These are phyloP conservation scores for Talaromyces nanjingensis DNA, from an alignment of 495 filamentous ascomycete genomes.

Conservation along the genomic window DNA sequence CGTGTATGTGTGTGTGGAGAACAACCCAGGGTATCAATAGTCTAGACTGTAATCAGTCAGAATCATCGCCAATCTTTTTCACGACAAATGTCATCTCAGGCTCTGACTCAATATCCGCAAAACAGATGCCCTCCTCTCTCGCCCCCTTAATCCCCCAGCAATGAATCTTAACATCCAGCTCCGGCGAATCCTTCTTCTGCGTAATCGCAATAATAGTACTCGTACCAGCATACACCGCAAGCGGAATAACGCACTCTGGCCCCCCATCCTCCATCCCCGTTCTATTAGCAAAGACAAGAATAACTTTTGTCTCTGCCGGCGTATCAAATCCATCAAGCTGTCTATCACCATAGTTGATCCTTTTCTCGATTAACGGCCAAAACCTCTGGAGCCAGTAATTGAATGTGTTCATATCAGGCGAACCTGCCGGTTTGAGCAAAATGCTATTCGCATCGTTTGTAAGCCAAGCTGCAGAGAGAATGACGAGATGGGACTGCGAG, in stretches of 20 bases:
- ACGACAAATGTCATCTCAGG: constrained; percentile 37
- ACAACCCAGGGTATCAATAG: not conserved
- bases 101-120: constrained; percentile 39
- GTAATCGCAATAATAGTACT: constrained; percentile 73
- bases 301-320: constrained; percentile 43
- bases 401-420: constrained; percentile 74
- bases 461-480: constrained; percentile 87
- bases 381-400: constrained; percentile 87
- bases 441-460: constrained; percentile 42
- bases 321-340: constrained; percentile 9
- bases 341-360: constrained; percentile 38
- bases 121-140: constrained; percentile 37
- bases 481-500: constrained; percentile 59
- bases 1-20: not conserved
- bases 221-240: constrained; percentile 69
- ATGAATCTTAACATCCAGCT: constrained; percentile 33
- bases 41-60: not conserved
- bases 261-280: constrained; percentile 55
- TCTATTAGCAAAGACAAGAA: constrained; percentile 81
- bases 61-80: not conserved
- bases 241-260: constrained; percentile 15
- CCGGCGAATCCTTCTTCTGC: constrained; percentile 17
- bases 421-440: constrained; percentile 9
- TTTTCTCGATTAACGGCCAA: constrained; percentile 56
- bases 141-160: constrained; percentile 43